Conservation (phyloP, 805 yeast genomes). For the Candida ovalis region DNA sequence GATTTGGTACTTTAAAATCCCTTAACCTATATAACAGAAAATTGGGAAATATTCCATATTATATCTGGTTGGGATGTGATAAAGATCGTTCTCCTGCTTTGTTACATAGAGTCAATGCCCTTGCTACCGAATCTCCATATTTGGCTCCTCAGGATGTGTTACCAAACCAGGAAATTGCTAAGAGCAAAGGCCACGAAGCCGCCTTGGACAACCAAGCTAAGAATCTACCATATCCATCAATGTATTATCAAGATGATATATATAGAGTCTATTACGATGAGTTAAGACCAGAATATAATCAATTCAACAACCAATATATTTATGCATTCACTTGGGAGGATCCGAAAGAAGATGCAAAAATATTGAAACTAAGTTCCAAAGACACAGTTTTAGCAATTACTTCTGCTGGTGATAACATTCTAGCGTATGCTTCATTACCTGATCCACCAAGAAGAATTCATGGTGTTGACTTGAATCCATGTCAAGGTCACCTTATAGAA, state of each 20-base stretch:
- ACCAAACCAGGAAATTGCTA: conserved; percentile 30
- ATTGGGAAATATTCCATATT: conserved; percentile 76
- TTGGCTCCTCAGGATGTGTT: conserved; percentile 52
- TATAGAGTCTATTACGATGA: conserved; percentile 84
- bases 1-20: conserved; percentile 77
- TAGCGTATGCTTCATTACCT: conserved; percentile 68
- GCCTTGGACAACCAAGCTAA: conserved; percentile 58
- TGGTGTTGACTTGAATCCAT: conserved; percentile 82
- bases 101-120: conserved; percentile 54
- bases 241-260: conserved; percentile 71
- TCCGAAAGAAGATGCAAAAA: conserved; percentile 72
- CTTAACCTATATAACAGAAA: conserved; percentile 60
- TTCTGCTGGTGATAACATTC: conserved; percentile 80
- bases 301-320: conserved; percentile 74
- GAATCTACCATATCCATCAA: conserved; percentile 73
- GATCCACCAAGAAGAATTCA: conserved; percentile 74
- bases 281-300: conserved; percentile 58
- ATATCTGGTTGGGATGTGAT: conserved; percentile 78
- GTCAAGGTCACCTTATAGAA: conserved; percentile 77
- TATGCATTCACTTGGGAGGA: conserved; percentile 93
- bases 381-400: conserved; percentile 82
- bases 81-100: conserved; percentile 50
- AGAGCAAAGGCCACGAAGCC: conserved; percentile 74
- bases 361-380: conserved; percentile 53
- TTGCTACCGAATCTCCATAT: conserved; percentile 81